A percentile compares a stretch with the other conserved stretches of the same genome.
Conservation (phyloP, 345 rosid species). For the Psidium friedrichsthalianum region DNA sequence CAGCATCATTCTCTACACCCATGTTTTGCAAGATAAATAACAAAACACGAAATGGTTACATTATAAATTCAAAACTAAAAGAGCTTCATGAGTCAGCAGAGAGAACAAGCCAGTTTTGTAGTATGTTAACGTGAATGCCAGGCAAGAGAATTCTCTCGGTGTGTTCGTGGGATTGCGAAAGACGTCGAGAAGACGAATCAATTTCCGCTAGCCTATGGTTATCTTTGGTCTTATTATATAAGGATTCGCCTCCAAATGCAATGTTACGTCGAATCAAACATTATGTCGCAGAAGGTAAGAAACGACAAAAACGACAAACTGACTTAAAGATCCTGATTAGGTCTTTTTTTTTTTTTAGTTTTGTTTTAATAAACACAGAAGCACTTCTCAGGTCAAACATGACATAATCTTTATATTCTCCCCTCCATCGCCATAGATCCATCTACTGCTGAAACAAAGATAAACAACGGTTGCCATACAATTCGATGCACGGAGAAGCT, state of each 20-base stretch:
- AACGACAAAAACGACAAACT: neutral
- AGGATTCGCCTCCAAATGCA: neutral
- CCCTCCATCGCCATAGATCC: neutral
- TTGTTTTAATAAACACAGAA: neutral
- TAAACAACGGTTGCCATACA: neutral
- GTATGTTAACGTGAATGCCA: neutral
- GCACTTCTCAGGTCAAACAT: neutral
- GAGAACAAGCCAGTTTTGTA: neutral
- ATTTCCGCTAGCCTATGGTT: neutral
- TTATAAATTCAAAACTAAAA: neutral
- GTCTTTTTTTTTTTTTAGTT: neutral
- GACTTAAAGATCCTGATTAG: neutral
- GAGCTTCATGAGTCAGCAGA: neutral
- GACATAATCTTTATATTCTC: neutral
- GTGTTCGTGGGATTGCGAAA: neutral
- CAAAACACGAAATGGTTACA: neutral
- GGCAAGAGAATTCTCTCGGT: neutral
- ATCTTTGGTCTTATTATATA: neutral
- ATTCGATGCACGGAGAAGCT: neutral
- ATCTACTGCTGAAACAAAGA: neutral
- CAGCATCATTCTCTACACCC: neutral
- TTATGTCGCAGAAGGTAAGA: neutral
- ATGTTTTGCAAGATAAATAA: neutral
- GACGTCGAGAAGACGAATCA: neutral
- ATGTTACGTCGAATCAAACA: neutral